These are phyloP conservation scores for Blumeria hordei DNA, from an alignment of 2,329 filamentous ascomycete species.

Conservation along the genomic window DNA sequence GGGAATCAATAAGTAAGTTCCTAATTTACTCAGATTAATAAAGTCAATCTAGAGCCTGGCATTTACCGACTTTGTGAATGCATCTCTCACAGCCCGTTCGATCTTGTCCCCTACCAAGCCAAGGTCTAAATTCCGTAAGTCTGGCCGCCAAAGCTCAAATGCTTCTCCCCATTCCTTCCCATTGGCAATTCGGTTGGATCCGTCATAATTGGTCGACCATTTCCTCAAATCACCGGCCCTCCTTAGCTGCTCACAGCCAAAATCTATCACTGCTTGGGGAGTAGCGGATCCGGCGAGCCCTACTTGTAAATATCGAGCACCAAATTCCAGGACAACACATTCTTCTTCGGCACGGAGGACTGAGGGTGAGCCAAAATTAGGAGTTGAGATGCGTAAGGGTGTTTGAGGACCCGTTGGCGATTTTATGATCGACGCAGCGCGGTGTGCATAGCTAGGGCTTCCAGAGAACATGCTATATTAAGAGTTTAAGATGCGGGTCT, in stretches of 20 bases:
- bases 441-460: no score
- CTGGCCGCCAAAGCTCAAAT: slow-evolving; percentile 55
- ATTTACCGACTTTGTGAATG: slow-evolving; percentile 51
- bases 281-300: slow-evolving; percentile 69
- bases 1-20: slow-evolving; percentile 46
- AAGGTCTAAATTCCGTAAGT: slow-evolving; percentile 49
- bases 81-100: slow-evolving; percentile 57
- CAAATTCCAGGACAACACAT: slow-evolving; percentile 58
- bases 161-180: slow-evolving; percentile 34
- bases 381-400: slow-evolving; percentile 24
- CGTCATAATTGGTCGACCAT: slow-evolving; percentile 32
- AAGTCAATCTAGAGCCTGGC: slow-evolving; percentile 8
- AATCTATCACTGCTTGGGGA: slow-evolving; percentile 47
- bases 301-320: slow-evolving; percentile 50
- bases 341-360: slow-evolving; percentile 59
- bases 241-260: slow-evolving; percentile 51
- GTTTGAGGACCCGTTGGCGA: slow-evolving; percentile 29
- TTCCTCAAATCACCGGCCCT: slow-evolving; percentile 60
- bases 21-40: slow-evolving; percentile 16
- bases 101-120: slow-evolving; percentile 69
- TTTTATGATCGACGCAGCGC: no score
- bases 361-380: slow-evolving; percentile 33
- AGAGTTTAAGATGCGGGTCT: no score
- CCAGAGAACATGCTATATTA: no score
- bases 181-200: slow-evolving; percentile 23